These are phyloP conservation scores for Clonostachys solani DNA, from an alignment of 2,329 filamentous ascomycete genomes.

Conservation along the genomic window DNA sequence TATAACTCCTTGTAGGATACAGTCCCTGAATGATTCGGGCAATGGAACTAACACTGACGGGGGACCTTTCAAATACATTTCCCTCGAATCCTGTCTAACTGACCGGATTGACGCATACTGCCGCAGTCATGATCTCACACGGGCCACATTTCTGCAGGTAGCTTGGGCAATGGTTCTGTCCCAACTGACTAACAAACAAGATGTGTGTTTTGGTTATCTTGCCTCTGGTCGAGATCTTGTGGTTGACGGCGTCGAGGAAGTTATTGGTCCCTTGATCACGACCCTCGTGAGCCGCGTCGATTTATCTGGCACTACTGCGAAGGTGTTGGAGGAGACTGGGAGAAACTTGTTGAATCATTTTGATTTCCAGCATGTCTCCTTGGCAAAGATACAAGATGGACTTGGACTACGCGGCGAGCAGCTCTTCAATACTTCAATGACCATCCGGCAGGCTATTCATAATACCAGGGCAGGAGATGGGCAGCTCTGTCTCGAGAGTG, in stretches of 20 bases:
- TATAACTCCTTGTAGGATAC: background rate
- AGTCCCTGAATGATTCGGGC: background rate
- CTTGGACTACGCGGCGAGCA: background rate
- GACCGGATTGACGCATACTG: background rate
- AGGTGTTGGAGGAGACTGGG: background rate
- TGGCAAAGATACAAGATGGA: conserved; percentile 4
- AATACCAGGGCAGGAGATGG: background rate
- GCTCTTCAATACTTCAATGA: background rate
- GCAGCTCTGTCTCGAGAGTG: background rate
- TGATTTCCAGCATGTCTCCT: conserved; percentile 1
- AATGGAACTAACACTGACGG: no score
- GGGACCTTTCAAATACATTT: no score
- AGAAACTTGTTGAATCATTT: background rate
- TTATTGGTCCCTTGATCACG: conserved; percentile 50
- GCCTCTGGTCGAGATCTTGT: conserved; percentile 46
- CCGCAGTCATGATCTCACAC: background rate
- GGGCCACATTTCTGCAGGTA: conserved; percentile 9
- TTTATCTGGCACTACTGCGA: background rate
- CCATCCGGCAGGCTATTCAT: background rate
- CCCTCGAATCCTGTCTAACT: background rate
- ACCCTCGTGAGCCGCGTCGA: conserved; percentile 48
- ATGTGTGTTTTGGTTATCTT: conserved; percentile 50
- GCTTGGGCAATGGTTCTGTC: conserved; percentile 11
- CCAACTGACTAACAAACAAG: conserved; percentile 25
- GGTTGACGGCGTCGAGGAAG: conserved; percentile 37